Conservation (phyloP, 2,329 filamentous ascomycete species). For the Botrytis deweyae region DNA sequence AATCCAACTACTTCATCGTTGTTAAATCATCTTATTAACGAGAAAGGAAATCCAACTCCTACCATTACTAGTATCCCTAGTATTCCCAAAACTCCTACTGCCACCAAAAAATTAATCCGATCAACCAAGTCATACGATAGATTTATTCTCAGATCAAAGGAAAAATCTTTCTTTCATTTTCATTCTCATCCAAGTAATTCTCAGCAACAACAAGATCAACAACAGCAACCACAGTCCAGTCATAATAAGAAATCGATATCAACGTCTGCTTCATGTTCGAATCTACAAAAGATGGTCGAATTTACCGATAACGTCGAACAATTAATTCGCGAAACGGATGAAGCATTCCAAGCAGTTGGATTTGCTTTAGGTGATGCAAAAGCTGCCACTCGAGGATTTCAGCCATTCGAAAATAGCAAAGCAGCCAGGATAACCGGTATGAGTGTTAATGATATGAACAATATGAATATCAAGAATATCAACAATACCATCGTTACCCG, state of each 20-base stretch:
- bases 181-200: background rate
- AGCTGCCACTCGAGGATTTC: conserved; percentile 36
- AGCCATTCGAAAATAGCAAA: conserved; percentile 20
- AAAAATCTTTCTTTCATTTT: background rate
- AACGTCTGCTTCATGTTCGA: conserved; percentile 31
- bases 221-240: background rate
- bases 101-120: background rate
- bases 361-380: conserved; percentile 44
- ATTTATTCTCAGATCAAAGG: conserved; percentile 1
- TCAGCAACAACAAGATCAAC: background rate
- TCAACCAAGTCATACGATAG: conserved; percentile 4
- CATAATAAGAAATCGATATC: background rate
- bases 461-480: background rate
- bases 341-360: conserved; percentile 50
- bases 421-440: background rate
- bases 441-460: background rate
- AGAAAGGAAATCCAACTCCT: conserved; percentile 1
- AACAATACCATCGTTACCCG: background rate
- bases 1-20: background rate
- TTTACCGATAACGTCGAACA: conserved; percentile 40
- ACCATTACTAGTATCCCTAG: background rate
- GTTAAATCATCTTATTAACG: conserved; percentile 4
- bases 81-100: background rate
- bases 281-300: conserved; percentile 29
- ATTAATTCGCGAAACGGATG: conserved; percentile 51